Evolutionary conservation across 441 rosid genomes (phyloP), one percentile per base, ranked within the genome.

Genomic region (Erodium texanum): DNA sequence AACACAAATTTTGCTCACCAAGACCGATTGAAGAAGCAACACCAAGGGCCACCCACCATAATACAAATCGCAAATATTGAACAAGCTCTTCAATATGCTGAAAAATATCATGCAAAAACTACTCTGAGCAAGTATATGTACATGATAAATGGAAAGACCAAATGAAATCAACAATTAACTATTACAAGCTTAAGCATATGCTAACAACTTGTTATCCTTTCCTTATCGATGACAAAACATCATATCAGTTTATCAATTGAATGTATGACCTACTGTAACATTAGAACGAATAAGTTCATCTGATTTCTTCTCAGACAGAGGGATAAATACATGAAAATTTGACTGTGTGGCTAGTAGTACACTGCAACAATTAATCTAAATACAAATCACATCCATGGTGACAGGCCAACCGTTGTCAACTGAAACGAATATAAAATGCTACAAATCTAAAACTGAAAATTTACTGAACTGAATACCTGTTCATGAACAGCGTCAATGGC

Each of bases 21-120:
- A 94, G 97, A 74, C 99, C 99, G 75, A 94, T 94, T 41, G 99
- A 94, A 72, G 99, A 94, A 71, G 99, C 99, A 73, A 92, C 94
- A 64, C 98, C 99, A 72, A 94, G 94, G 54, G 92, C 89, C 19
- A 85, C 62, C 99, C 99, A 94, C 99, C 99, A 94, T 62, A 94
- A 76, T 56, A 92, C 99, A 84, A 86, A 92, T 24, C 79, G 85
- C 15, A 77, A 64, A 74, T 89, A 94, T 41, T 78, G 78, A 64
- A 84, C 82, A 32, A 94, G 77, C 78, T 89, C 97, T 68, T 87
- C 90, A 23, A 92, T 69, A 74, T 89, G 97, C 99, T 91, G 89
- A 74, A 75, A 75, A 24, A 24, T 24, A 24, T 3, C 36, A 61
- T 7, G 32, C 24, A 12, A 24, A 12, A 62, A 11, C 24, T 12